A percentile compares a stretch with the other conserved stretches of the same genome.
Conservation (phyloP, 257 asterid genomes). For the Jaltomata sinuosa region DNA sequence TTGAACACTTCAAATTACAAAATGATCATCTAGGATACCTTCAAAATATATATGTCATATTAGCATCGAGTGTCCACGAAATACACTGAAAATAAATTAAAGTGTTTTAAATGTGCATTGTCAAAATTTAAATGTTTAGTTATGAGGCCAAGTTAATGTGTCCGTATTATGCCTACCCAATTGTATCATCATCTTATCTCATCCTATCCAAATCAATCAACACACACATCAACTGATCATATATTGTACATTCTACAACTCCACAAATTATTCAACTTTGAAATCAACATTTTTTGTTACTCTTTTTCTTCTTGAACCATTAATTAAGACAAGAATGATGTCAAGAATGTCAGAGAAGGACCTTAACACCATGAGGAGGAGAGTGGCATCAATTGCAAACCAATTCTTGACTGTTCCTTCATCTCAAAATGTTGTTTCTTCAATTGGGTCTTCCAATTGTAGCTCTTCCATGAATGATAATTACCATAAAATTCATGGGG, state of each 20-base stretch:
- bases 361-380: constrained; percentile 28
- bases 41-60: no score
- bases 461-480: constrained; percentile 55
- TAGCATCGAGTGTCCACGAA: no score
- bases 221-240: background rate
- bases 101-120: no score
- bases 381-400: constrained; percentile 50
- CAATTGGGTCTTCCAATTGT: constrained; percentile 32
- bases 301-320: no score
- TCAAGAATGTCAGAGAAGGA: constrained; percentile 32
- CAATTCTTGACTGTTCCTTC: constrained; percentile 32
- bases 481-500: constrained; percentile 71
- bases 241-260: background rate
- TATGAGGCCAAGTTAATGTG: no score
- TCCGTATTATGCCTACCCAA: no score
- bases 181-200: background rate
- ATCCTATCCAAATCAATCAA: background rate
- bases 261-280: background rate
- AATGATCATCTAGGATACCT: no score
- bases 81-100: no score
- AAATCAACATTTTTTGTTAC: background rate
- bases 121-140: no score
- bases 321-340: constrained; percentile 45
- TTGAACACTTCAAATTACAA: no score
- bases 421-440: background rate